phyloP scores from a whole-genome alignment of 1,284 basidiomycete genomes.

The Marasmius oreades region DNA sequence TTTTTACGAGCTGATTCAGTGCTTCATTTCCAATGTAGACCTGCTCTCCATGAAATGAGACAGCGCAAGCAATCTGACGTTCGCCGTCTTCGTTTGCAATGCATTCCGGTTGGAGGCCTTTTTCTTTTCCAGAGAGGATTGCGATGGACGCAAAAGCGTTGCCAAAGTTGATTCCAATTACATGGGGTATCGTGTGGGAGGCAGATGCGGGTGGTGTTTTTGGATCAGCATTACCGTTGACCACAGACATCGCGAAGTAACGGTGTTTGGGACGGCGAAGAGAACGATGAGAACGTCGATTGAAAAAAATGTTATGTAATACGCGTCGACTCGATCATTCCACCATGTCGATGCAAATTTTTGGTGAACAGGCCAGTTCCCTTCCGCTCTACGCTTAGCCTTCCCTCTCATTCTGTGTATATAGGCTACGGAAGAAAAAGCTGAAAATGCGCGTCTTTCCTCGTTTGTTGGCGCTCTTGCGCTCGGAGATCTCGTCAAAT shows the following conservation, averaged over 20 bases:
- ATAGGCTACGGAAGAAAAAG: conserved; percentile 94
- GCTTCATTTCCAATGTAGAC: conserved; percentile 93
- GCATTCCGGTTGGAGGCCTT: conserved; percentile 60
- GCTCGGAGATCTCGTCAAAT: conserved; percentile 96
- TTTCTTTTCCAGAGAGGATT: conserved; percentile 84
- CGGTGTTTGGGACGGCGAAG: background rate
- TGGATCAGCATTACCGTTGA: conserved; percentile 1
- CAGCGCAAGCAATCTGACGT: conserved; percentile 93
- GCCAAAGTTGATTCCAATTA: conserved; percentile 96
- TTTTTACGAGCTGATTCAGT: conserved; percentile 93
- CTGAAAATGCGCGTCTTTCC: conserved; percentile 97
- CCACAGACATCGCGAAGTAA: conserved; percentile 5
- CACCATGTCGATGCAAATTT: conserved; percentile 45
- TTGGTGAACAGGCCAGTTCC: conserved; percentile 34
- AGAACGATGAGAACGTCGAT: background rate
- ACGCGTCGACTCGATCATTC: background rate
- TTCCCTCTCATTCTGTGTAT: background rate
- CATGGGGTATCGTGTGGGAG: conserved; percentile 38
- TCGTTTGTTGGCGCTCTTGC: conserved; percentile 98
- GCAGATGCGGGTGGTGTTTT: background rate
- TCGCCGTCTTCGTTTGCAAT: conserved; percentile 99
- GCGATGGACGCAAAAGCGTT: conserved; percentile 95
- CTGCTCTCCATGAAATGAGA: conserved; percentile 90
- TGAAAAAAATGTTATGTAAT: conserved; percentile 4
- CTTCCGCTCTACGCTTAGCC: background rate